Base-by-base conservation (phyloP, 495 filamentous ascomycete species). In the Aspergillus olivimuriae region DNA sequence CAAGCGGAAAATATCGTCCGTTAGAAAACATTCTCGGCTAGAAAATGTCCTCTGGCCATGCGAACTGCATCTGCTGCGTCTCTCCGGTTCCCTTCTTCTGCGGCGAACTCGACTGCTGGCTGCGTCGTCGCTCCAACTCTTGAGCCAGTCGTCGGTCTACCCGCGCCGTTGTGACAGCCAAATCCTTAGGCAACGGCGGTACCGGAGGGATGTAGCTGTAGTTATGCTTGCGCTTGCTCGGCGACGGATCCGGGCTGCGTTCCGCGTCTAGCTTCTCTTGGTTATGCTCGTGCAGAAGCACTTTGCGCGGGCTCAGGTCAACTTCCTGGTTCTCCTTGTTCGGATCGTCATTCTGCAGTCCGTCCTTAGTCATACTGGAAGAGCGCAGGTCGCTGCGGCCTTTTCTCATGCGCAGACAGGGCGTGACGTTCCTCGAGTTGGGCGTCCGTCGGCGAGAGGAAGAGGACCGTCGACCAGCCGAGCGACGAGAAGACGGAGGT, bases 1-100 rank as follows among this genome's bases (percentile, higher is more conserved):
- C n/a, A n/a, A n/a, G n/a, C n/a, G n/a, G n/a, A n/a, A n/a, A n/a
- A n/a, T n/a, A n/a, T n/a, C n/a, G n/a, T n/a, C n/a, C n/a, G n/a
- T n/a, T n/a, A n/a, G n/a, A n/a, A n/a, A n/a, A n/a, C n/a, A 46
- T 5, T 1, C 9, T 17, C 15, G 22, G 6, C 64, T 46, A 75
- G 40, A 75, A 75, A 10, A 74, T 61, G 51, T 74, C 72, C 31
- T 71, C 68, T 0, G 62, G 63, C 73, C 73, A 76, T 14, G 61
- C 52, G 26, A 64, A 75, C 4, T 33, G 17, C 21, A 38, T 44
- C 10, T 34, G 33, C 24, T 23, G 21, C 3, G 30, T 20, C 9
- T 39, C 16, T 22, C 37, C 37, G 16, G 35, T 41, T 21, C 39
- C 36, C 38, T 23, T 30, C 43, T 34, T 36, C n/a, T n/a, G 1